Evolutionary conservation across 257 asterid species (phyloP), one percentile per base, ranked within the genome.

Genomic region (Salvia rosmarinus): DNA sequence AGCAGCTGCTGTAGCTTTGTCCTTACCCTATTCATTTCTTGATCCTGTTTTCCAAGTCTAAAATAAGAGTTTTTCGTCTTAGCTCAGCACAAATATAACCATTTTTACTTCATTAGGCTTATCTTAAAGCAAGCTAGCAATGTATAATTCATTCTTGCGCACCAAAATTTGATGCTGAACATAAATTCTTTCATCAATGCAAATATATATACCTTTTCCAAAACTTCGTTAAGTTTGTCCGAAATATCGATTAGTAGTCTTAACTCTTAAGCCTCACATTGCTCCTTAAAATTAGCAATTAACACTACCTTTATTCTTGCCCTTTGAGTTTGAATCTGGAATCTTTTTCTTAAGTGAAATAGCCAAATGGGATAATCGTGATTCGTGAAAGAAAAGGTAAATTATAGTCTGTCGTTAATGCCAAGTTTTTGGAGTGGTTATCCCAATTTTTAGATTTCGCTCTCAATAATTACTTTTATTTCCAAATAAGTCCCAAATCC

Each of bases 1-100:
- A 94, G 83, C 97, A 88, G 88, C 98, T 92, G 51, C 88, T 88
- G 9, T 90, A 82, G 67, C 51, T 67, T 47, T 20, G 43, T 12
- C 52, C 49, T 43, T 23, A 54, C 9, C 60, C 34, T 21, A 21
- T 37, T 43, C 50, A 68, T 52, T 56, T 55, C 43, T 61, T 46
- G n/a, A 65, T 51, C 19, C 68, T 30, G 50, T 13, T 42, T 59
- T 51, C 71, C 35, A 39, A 43, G 63, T 58, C 51, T 60, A 61
- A 68, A 67, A 58, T 37, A 65, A 56, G 12, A 55, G 21, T 19
- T 34, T 34, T 50, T 37, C 25, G 6, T 8, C 43, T 44, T 52
- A 39, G 62, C 59, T 39, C n/a, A 68, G 54, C 1, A 12, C 60
- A 54, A 9, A 54, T 21, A 9, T 9, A 21, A 6, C 59, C 32